Conservation (phyloP, 1,139 yeast species). For the Candida pseudoviswanathii region DNA sequence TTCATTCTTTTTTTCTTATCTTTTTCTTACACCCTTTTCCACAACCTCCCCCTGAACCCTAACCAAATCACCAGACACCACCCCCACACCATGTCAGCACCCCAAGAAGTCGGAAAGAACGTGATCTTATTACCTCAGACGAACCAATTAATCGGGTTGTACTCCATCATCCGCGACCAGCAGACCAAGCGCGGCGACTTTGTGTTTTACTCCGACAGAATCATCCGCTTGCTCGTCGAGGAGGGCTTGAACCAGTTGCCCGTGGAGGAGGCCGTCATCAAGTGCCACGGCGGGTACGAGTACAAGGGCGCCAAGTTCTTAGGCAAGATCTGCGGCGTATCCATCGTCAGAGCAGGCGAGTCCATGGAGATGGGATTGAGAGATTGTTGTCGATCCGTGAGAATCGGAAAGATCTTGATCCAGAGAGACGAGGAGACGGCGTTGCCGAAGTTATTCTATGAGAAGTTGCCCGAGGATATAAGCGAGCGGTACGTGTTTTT, state of each 20-base stretch:
- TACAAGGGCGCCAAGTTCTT: conserved; percentile 81
- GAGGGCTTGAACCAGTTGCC: conserved; percentile 94
- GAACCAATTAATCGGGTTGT: conserved; percentile 83
- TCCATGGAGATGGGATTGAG: conserved; percentile 98
- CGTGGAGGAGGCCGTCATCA: conserved; percentile 64
- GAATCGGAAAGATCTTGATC: conserved; percentile 93
- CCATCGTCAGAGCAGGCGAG: conserved; percentile 97
- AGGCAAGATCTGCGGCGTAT: conserved; percentile 96
- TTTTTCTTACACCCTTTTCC: background rate
- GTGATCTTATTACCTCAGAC: conserved; percentile 82
- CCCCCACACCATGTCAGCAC: conserved; percentile 22
- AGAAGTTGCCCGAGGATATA: conserved; percentile 91
- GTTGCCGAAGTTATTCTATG: conserved; percentile 78
- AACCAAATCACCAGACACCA: too few relatives aligned
- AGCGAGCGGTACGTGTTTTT: conserved; percentile 84
- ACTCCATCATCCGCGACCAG: conserved; percentile 85
- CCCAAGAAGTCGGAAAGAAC: conserved; percentile 40
- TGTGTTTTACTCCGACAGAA: conserved; percentile 92
- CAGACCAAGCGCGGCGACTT: conserved; percentile 84
- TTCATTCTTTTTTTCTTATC: background rate
- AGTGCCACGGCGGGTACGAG: conserved; percentile 74
- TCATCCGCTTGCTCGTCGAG: conserved; percentile 88
- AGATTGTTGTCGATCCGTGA: conserved; percentile 91
- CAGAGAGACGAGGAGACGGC: conserved; percentile 94
- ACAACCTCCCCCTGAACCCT: too few relatives aligned